Percentiles rank a stretch among this genome's conserved stretches.
Conservation (phyloP, 257 asterid species). For the Cynanchum wilfordii region DNA sequence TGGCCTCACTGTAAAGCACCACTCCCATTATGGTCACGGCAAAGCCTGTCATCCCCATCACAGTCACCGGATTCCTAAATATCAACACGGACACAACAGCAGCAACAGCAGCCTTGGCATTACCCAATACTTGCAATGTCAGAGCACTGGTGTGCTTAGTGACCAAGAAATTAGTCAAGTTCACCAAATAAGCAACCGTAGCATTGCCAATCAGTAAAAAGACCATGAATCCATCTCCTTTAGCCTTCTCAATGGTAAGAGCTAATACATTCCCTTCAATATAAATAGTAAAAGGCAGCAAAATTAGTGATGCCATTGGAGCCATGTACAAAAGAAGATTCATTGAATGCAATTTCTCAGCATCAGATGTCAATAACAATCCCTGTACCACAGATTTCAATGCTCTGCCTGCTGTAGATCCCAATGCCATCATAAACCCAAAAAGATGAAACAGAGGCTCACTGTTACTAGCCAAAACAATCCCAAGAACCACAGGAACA, state of each 20-base stretch:
- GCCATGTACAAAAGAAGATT: conserved; percentile 92
- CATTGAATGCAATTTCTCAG: conserved; percentile 91
- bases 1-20: conserved; percentile 92
- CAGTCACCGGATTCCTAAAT: conserved; percentile 88
- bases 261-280: conserved; percentile 84
- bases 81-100: conserved; percentile 92
- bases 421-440: conserved; percentile 77
- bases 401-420: conserved; percentile 94
- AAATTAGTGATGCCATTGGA: conserved; percentile 82
- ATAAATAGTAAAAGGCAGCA: conserved; percentile 72
- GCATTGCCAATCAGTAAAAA: conserved; percentile 62
- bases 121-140: conserved; percentile 90
- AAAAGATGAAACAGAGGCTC: conserved; percentile 85
- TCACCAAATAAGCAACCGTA: conserved; percentile 87
- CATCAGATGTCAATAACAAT: conserved; percentile 68
- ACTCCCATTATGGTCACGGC: conserved; percentile 91
- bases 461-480: conserved; percentile 86
- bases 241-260: conserved; percentile 55
- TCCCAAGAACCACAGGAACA: conserved; percentile 86
- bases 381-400: conserved; percentile 94
- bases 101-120: conserved; percentile 95
- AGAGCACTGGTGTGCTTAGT: conserved; percentile 91
- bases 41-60: conserved; percentile 90
- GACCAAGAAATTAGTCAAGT: conserved; percentile 82
- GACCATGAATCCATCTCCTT: conserved; percentile 61